phyloP scores from a whole-genome alignment of 306 rosid genomes.

The Gleditsia sinensis region DNA sequence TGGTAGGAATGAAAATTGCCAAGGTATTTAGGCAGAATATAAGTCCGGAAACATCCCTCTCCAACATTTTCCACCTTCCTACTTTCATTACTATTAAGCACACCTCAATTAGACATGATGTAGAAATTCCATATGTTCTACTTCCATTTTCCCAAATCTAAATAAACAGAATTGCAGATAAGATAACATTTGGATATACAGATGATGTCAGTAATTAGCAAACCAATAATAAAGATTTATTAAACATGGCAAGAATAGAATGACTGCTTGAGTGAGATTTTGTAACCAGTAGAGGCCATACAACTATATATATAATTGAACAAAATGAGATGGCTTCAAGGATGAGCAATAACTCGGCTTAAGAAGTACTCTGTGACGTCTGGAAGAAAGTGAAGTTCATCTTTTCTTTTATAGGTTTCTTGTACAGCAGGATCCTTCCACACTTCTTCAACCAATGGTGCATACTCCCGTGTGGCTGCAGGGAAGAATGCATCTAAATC shows the following conservation, averaged over 20 bases:
- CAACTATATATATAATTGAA: constrained; percentile 8
- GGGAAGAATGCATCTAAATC: constrained; percentile 97
- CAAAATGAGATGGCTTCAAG: constrained; percentile 1
- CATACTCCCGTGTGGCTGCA: constrained; percentile 96
- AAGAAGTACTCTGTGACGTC: constrained; percentile 90
- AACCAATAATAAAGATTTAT: not conserved
- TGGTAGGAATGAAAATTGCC: not conserved
- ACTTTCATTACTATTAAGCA: not conserved
- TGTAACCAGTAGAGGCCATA: not conserved
- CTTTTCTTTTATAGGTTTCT: constrained; percentile 86
- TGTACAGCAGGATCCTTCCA: constrained; percentile 97
- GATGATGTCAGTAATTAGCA: not conserved
- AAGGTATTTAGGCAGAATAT: not conserved
- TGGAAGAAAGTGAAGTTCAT: constrained; percentile 93
- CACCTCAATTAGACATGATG: not conserved
- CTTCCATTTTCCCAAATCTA: not conserved
- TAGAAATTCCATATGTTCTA: too few relatives aligned
- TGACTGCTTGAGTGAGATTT: not conserved
- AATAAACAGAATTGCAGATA: not conserved
- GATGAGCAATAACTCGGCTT: constrained; percentile 68
- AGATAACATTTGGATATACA: not conserved
- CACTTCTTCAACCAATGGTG: constrained; percentile 95
- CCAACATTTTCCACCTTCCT: not conserved
- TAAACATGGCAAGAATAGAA: constrained; percentile 1
- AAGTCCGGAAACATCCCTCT: not conserved